Evolutionary conservation across 1,284 basidiomycete genomes (phyloP).

Genomic region (Vanrija pseudolonga): DNA sequence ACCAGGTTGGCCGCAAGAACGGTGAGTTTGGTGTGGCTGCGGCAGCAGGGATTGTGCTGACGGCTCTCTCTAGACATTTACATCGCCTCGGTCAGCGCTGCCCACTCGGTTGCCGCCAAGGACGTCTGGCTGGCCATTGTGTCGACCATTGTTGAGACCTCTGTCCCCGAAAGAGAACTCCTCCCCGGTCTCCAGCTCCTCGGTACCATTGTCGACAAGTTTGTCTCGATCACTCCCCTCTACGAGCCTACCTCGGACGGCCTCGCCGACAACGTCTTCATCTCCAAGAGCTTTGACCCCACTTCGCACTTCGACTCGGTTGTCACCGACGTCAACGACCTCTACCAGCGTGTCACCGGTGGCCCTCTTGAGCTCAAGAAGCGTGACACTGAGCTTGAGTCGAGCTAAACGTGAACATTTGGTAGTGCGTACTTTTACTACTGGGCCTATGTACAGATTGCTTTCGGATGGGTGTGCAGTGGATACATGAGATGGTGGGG

Average conservation of each 20-base stretch:
- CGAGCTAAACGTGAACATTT: not conserved
- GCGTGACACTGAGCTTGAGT: slow-evolving; percentile 44
- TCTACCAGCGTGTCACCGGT: slow-evolving; percentile 75
- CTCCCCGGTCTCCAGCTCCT: slow-evolving; percentile 85
- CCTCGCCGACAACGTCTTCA: slow-evolving; percentile 72
- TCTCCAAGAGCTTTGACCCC: slow-evolving; percentile 97
- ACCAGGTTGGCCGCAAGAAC: slow-evolving; percentile 90
- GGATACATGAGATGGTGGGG: too few species aligned
- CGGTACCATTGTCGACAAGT: slow-evolving; percentile 95
- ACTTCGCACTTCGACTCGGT: slow-evolving; percentile 99
- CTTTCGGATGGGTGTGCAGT: too few species aligned
- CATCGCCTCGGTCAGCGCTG: slow-evolving; percentile 92
- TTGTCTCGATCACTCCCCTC: slow-evolving; percentile 80
- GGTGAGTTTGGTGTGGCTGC: slow-evolving; percentile 57
- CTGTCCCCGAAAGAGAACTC: slow-evolving; percentile 88
- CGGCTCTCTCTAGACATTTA: slow-evolving; percentile 81
- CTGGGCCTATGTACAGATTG: too few species aligned
- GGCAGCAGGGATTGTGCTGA: slow-evolving; percentile 6
- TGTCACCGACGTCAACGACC: slow-evolving; percentile 87
- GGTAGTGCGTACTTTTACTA: too few species aligned
- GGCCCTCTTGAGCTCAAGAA: slow-evolving; percentile 49
- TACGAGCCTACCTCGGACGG: slow-evolving; percentile 87
- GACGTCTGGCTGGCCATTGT: slow-evolving; percentile 96
- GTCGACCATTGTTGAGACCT: slow-evolving; percentile 96
- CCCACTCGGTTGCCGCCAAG: slow-evolving; percentile 95